phyloP scores from a whole-genome alignment of 345 rosid genomes.

The Sisymbrium altissimum region DNA sequence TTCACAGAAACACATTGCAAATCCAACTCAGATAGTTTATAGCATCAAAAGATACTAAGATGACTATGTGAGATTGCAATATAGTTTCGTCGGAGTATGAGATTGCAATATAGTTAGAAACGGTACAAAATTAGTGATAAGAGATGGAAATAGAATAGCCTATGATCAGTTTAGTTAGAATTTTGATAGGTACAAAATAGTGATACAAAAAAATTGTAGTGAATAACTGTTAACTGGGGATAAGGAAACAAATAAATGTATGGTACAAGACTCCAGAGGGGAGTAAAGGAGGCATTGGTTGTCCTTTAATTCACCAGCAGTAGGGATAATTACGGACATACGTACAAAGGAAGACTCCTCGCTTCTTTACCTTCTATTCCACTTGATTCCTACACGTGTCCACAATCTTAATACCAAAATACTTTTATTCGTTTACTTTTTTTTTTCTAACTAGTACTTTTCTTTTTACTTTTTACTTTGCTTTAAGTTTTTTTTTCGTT shows the following conservation, averaged over 20 bases:
- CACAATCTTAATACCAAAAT: not conserved
- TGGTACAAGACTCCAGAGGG: not conserved
- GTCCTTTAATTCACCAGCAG: slow-evolving; percentile 20
- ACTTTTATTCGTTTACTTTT: not conserved
- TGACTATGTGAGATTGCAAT: not conserved
- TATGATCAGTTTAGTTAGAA: not conserved
- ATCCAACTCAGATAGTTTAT: too few species aligned
- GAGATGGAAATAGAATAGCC: not conserved
- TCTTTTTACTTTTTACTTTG: not conserved
- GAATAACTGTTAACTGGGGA: not conserved
- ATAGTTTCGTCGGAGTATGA: not conserved
- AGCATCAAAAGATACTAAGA: too few species aligned
- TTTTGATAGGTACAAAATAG: not conserved
- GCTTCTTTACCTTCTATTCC: not conserved
- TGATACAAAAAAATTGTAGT: not conserved
- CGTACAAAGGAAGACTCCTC: slow-evolving; percentile 29
- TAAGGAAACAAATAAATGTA: slow-evolving; percentile 9
- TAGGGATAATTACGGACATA: slow-evolving; percentile 31
- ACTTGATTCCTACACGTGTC: slow-evolving; percentile 6
- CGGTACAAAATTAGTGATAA: too few species aligned
- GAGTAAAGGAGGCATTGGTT: slow-evolving; percentile 3
- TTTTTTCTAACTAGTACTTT: not conserved
- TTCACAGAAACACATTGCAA: too few species aligned
- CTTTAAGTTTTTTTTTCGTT: not conserved
- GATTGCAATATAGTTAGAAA: not conserved